Evolutionary conservation across 495 filamentous ascomycete species (phyloP), one percentile per base, ranked within the genome.

Genomic region (Delitschia confertaspora): DNA sequence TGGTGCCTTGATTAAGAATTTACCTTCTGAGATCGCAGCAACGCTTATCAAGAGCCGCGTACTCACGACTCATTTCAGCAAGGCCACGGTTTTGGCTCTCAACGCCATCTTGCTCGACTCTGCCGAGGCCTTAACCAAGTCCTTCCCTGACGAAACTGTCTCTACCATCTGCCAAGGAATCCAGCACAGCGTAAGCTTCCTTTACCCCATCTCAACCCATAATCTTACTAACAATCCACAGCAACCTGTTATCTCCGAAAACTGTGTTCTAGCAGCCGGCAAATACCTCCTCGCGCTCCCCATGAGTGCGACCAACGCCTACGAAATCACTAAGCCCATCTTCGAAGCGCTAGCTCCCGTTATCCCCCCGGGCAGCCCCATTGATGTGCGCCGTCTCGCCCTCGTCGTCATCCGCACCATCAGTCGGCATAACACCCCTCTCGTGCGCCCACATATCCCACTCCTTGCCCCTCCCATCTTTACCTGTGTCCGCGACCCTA

Each of bases 331-430:
- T 45, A 91, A 88, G 60, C 66, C 75, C 9, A 72, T 96, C 27
- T 83, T 96, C 60, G 74, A 86, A 48, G 72, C 80, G 0, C 67
- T 98, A 20, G 74, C 85, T 1, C 62, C 68, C 7, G 74, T 83
- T 47, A 83, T 95, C 33, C 71, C 76, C 21, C 85, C 86, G 0
- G 87, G 86, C 41, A 73, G 72, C 21, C 74, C 87, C 0, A 68
- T 74, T 10, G 88, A 96, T 62, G 88, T 83, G 2, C 83, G 93
- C 14, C 82, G 91, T 11, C 70, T 98, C 16, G 74, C 86, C 0
- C 71, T 98, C n/a, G 88, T 95, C 2, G 80, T 95, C 7, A 70
- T 91, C 26, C 83, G 93, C 17, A 96, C 88, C 0, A 67, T 93
- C 32, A 77, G 78, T 33, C 83, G 91, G 33, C 69, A 75, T 17